phyloP scores from a whole-genome alignment of 2,329 filamentous ascomycete species.

The Xylariaceae sp. region DNA sequence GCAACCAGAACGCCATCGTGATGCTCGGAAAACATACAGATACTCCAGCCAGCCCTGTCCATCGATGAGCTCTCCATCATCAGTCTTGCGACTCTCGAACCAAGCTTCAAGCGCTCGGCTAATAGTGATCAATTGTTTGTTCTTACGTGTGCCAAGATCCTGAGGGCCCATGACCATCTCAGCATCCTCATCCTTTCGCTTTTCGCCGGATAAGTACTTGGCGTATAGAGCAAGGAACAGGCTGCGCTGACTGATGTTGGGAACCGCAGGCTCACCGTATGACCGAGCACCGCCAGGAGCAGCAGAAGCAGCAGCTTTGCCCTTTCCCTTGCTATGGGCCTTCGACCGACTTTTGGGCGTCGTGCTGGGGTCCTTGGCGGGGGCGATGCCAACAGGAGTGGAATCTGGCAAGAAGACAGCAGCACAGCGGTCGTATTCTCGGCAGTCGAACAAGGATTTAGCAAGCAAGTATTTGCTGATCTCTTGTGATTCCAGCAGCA shows the following conservation, averaged over 20 bases:
- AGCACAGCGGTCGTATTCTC: slow-evolving; percentile 90
- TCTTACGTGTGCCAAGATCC: slow-evolving; percentile 76
- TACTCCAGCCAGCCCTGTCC: slow-evolving; percentile 94
- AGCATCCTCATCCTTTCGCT: slow-evolving; percentile 90
- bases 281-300: slow-evolving; percentile 17
- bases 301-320: slow-evolving; percentile 48
- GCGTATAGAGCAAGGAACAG: slow-evolving; percentile 89
- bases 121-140: slow-evolving; percentile 76
- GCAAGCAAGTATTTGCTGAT: slow-evolving; percentile 80
- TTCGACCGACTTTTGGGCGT: slow-evolving; percentile 51
- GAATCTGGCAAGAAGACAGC: slow-evolving; percentile 80
- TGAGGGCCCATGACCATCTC: slow-evolving; percentile 96
- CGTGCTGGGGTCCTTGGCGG: slow-evolving; percentile 40
- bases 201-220: slow-evolving; percentile 88
- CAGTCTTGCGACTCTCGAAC: slow-evolving; percentile 61
- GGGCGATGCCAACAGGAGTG: slow-evolving; percentile 62
- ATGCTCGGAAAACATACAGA: slow-evolving; percentile 41
- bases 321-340: slow-evolving; percentile 54
- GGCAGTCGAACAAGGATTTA: slow-evolving; percentile 91
- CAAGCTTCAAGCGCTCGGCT: slow-evolving; percentile 73
- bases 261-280: slow-evolving; percentile 34
- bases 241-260: slow-evolving; percentile 77
- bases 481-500: slow-evolving; percentile 70
- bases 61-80: slow-evolving; percentile 53
- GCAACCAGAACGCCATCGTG: not conserved